Evolutionary conservation across 2,329 filamentous ascomycete species (phyloP), one percentile per base, ranked within the genome.

Genomic region (Magnaporthiopsis incrustans): DNA sequence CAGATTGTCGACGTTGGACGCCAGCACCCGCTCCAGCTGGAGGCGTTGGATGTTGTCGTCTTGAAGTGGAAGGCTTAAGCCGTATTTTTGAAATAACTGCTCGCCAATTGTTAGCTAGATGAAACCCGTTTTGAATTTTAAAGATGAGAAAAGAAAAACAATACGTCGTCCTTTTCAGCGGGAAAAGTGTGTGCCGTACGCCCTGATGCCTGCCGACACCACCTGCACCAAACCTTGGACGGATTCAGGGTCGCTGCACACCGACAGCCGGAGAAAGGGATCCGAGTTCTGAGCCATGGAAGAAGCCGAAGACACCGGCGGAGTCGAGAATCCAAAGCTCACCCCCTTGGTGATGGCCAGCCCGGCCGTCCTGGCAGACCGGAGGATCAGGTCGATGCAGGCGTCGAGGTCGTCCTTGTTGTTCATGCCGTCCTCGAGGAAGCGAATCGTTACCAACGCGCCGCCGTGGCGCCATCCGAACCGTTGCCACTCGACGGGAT

Each of bases 181-280:
- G 30, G 30, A 32, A 32, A 32, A 32, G 30, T 32, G 30, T 32
- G 30, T 32, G 30, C 30, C 8, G 30, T 32, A 32, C 30, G 30
- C 30, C 30, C 30, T 32, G 30, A 32, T 32, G 30, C 30, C 30
- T 32, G 4, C 30, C 30, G 30, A 32, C 30, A 32, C 30, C 30
- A 32, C 30, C 30, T 32, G 30, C 8, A 8, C 30, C 30, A 32
- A 8, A 32, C 30, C 4, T 32, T 32, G 30, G 30, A 32, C 30
- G 30, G 30, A 32, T 32, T 32, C 30, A 32, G 8, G 30, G n/a
- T 63, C 62, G 27, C 59, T 22, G 10, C 62, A 56, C 11, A 63
- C 62, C 30, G 62, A 63, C 7, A 63, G 35, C 26, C 62, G 53
- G 27, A 63, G 56, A 18, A 57, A 63, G n/a, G 62, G 62, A 44